Base-by-base conservation (phyloP, 768 basidiomycete species). In the Boletus rufocinnamomeus region DNA sequence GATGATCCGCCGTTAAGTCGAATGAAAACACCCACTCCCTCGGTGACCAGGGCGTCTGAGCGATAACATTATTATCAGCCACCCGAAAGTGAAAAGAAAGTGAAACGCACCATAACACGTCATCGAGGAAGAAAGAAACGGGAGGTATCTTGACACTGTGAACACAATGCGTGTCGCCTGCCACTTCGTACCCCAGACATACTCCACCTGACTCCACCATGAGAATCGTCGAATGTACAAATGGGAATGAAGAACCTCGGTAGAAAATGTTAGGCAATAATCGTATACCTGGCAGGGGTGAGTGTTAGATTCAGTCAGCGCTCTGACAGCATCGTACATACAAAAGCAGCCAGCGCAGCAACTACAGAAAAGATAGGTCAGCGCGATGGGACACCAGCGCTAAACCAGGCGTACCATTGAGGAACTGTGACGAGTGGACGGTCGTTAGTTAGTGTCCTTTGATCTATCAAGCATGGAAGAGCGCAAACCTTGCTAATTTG, bases 91-190 rank as follows among this genome's bases (percentile, higher is more conserved):
- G 43, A 32, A 7, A 38, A 28, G 13, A 56, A 41, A 7, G 14
- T 2, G 41, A 50, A 23, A 59, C 61, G 2, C 9, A 66, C 69
- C 50, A 50, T 64, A 69, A 32, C 64, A 63, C 13, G 62, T 57
- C n/a, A 66, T 37, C 0, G 57, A 54, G 17, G 62, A 55, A 13
- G 64, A 40, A 50, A 70, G 3, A 34, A 70, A 66, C 28, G 71
- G 52, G 37, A 72, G 52, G 54, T 72, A 72, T 61, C 69, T 70
- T 46, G 70, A 54, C 10, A 70, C 7, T 6, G 68, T 66, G 49
- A 70, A 70, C 19, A 72, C 53, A 25, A 64, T 37, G 37, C 69
- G 68, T 35, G 70, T 37, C 7, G 25, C 23, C n/a, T 53, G 59
- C 69, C 69, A 72, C 37, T 55, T 66, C 9, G 63, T 59, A 13